Percentiles rank a stretch among this genome's conserved stretches.
Evolutionary conservation across 192 early-diverging fungal species (phyloP).

Genomic region (Polychytrium aggregatum): DNA sequence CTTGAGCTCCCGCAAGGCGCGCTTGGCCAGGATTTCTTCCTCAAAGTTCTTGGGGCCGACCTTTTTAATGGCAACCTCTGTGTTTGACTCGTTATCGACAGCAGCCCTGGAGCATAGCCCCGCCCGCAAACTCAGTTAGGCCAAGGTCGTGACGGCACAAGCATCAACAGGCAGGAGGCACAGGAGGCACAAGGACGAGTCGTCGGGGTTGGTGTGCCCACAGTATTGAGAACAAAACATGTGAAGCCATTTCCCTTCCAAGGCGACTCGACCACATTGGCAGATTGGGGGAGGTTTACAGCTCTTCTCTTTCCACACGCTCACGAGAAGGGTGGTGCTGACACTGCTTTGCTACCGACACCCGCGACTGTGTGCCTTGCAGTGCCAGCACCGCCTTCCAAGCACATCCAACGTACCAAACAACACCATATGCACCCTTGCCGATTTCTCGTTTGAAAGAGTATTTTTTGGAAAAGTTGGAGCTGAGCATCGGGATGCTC

Average conservation of each 20-base stretch:
- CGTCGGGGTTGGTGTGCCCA: too few species aligned
- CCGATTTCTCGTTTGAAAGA: constrained; percentile 45
- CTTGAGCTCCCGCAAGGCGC: constrained; percentile 63
- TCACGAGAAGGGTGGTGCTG: too few species aligned
- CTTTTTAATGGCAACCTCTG: constrained; percentile 59
- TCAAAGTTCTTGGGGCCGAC: constrained; percentile 49
- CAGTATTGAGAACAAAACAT: not conserved
- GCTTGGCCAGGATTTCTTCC: constrained; percentile 56
- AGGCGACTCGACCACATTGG: too few species aligned
- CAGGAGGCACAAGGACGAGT: not conserved
- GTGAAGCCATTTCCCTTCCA: too few species aligned
- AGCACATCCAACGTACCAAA: constrained; percentile 56
- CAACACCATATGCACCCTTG: constrained; percentile 87
- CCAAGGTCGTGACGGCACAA: not conserved
- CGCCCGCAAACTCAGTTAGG: not conserved
- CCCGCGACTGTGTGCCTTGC: too few species aligned
- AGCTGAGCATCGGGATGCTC: too few species aligned
- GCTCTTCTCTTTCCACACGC: too few species aligned
- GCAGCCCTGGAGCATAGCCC: constrained; percentile 16
- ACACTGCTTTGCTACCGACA: too few species aligned
- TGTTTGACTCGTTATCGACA: constrained; percentile 21
- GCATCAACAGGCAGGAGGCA: not conserved
- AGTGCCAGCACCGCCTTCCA: not conserved
- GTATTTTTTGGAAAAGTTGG: too few species aligned
- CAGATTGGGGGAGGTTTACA: too few species aligned